Base-by-base conservation (phyloP, 805 yeast genomes). In the Saccharomycopsis sp. region DNA sequence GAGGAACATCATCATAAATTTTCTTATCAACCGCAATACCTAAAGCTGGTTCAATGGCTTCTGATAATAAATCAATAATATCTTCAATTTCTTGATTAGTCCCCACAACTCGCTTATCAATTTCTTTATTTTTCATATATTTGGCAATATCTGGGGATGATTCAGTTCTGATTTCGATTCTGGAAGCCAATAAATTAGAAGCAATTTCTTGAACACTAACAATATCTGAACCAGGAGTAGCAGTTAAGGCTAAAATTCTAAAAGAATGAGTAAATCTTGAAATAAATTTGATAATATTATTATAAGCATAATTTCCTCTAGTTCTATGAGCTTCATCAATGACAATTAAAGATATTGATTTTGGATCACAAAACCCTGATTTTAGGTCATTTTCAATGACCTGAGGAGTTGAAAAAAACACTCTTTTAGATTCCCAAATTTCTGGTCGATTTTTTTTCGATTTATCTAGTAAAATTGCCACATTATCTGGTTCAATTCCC, bases 321-420 rank as follows among this genome's bases (percentile, higher is more conserved):
- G 96, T 87, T 36, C 95, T 66, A 58, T 92, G 99, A 0, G 98
- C 97, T 62, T 92, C 99, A 60, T 92, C 99, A 19, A 92, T 69
- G 2, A 92, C 89, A 33, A 94, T 51, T 39, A 92, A 72, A 0
- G 75, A 80, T 12, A 92, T 65, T 19, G 70, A 69, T 48, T 74
- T 79, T 0, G 97, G 95, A 52, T 85, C 75, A 19, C 89, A 60
- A 1, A 73, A 62, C 0, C 96, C 96, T 29, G 74, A 62, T 31
- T 72, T 67, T 46, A 92, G 64, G 59, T 92, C 99, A 58, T 87
- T 87, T 47, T 86, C 95, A 3, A 92, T 88, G 4, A 88, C 94
- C 52, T 92, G 98, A 0, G 99, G 98, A 0, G 99, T 92, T 1
- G 96, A 76, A 54, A 92, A 92, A 52, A 92, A 84, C 0, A 94